Evolutionary conservation across 345 rosid species (phyloP), one percentile per base, ranked within the genome.

Genomic region (Corymbia maculata): DNA sequence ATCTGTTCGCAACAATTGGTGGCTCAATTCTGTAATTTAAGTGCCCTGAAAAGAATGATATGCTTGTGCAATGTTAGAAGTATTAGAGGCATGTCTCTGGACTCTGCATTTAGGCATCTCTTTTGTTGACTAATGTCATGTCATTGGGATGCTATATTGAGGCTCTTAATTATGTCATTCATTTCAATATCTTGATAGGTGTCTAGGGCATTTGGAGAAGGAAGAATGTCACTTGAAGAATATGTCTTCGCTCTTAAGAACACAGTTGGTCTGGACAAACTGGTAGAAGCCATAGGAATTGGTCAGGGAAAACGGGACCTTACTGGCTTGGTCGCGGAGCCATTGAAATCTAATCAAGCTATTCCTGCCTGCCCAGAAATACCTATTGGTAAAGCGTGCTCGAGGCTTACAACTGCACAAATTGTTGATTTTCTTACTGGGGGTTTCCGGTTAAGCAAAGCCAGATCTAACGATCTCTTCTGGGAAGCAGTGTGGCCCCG

Each of bases 401-500:
- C 96, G 8, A 55, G 66, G 26, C 99, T 97, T 87, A 90, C 96
- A 2, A 64, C 94, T 53, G 51, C 85, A 10, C 97, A 96, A 85
- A 95, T 97, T 47, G 91, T 95, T 89, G 92, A 92, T 59, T 94
- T 93, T 87, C 92, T 96, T 85, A 96, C 95, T 0, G 98, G 99
- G 84, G 93, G 92, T 85, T 92, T 91, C 88, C 93, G 98, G 89
- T 90, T 97, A 89, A 95, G 99, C 91, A 97, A 97, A 92, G 95
- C 96, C 21, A 87, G 96, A 87, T 95, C 97, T 66, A 92, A 91
- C 88, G 97, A 96, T 91, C 95, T 97, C 88, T 96, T 97, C 91
- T 97, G 98, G 99, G 99, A 97, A 92, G 99, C 98, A 87, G 98
- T 96, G 55, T 97, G 98, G 99, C 99, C 98, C 50, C 97, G 98